Conservation (phyloP, 73 alveolate genomes). For the Stentor roeselii region DNA sequence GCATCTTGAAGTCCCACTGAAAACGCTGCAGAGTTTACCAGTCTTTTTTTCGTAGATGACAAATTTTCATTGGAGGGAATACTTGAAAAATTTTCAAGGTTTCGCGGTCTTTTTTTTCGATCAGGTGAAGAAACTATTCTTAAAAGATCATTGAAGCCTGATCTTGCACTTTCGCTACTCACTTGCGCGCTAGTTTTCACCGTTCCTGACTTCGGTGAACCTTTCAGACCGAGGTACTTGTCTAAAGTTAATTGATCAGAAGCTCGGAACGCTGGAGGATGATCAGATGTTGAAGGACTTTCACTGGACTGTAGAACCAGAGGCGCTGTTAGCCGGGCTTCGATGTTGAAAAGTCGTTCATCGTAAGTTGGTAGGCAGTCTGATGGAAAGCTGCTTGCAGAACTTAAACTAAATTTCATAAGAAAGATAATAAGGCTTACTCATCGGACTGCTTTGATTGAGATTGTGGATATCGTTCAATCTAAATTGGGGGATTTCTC, state of each 20-base stretch:
- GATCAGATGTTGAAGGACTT: not conserved
- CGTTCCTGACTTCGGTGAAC: not conserved
- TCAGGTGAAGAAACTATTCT: not conserved
- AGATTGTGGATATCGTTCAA: not conserved
- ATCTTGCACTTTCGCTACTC: not conserved
- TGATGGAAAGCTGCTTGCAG: not conserved
- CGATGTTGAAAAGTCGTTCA: not conserved
- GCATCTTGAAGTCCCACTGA: not conserved
- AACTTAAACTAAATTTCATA: not conserved
- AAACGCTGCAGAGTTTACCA: not conserved
- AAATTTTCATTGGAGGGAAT: not conserved
- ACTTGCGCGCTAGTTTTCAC: not conserved
- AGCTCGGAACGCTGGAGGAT: conserved; percentile 5
- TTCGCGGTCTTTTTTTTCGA: conserved; percentile 11
- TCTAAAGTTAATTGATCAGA: not conserved
- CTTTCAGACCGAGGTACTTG: not conserved
- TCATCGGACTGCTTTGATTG: not conserved
- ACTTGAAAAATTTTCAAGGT: not conserved
- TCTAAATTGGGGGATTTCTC: not conserved
- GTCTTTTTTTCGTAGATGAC: not conserved
- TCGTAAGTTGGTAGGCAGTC: not conserved
- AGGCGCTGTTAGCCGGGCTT: not conserved
- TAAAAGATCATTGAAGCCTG: not conserved
- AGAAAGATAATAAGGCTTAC: not conserved
- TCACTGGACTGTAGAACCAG: not conserved